Evolutionary conservation across 1,139 yeast genomes (phyloP), one percentile per base, ranked within the genome.

Genomic region (Yamadazyma blattariae): DNA sequence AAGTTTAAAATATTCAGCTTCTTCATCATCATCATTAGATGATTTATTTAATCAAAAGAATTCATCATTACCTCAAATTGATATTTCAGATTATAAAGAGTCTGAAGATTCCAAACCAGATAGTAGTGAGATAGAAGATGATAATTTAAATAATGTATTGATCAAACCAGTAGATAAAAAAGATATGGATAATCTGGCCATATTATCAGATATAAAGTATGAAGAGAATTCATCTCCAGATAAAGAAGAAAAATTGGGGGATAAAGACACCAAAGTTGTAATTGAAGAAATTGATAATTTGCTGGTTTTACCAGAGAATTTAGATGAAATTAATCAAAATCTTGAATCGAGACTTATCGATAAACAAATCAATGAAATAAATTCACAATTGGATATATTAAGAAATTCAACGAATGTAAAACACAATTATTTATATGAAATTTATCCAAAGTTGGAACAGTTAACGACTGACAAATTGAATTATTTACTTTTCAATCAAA

Each of bases 371-470:
- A 2, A 24, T 27, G 30, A 34, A 19, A 38, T 42, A 4, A 29
- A 29, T 29, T 11, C 33, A 23, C 21, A 37, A 20, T 41, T 48
- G 15, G 33, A 40, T 14, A 44, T 37, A 29, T 47, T 59, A 25
- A 39, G 47, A 29, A 49, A 45, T 25, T 37, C 50, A 7, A 39
- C 53, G 11, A 41, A 45, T 7, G 31, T 61, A 13, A 54, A 57
- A 35, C 39, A 51, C 24, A 56, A 61, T 37, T 66, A 55, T 38
- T 46, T 65, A 23, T 34, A 46, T 13, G 45, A 50, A 8, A 47
- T 65, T 1, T 60, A 61, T 37, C 74, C 74, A 1, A 50, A 46
- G 15, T 40, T 63, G 14, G 44, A 59, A 19, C 38, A 40, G 7
- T 38, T 52, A 7, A 46, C 55, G 2, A 46, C 49, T 7, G 13